Evolutionary conservation across 2,329 filamentous ascomycete genomes (phyloP), one percentile per base, ranked within the genome.

Genomic region (Calonectria henricotiae): DNA sequence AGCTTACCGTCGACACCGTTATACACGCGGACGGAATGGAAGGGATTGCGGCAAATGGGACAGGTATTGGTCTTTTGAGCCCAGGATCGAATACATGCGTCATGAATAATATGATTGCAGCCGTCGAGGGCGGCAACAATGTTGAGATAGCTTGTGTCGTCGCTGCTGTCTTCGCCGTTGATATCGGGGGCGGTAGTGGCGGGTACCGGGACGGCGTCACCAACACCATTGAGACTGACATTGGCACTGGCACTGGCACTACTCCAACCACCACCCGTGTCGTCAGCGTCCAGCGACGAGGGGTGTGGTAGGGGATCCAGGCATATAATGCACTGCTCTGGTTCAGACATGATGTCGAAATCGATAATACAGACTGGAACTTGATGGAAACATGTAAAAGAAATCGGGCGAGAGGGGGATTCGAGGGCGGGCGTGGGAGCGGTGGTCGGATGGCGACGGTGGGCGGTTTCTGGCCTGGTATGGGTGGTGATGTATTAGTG

Each of bases 21-120:
- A 82, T 93, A 93, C 71, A 99, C 91, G 80, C 96, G 91, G 75
- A 99, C 95, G 77, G 92, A 85, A 83, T 98, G 96, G 86, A 99
- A 98, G 73, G 89, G 91, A 78, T 94, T 93, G 76, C 96, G 93
- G 84, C 96, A 99, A 82, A 99, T 98, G 54, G 96, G 96, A 83
- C 96, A 99, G 81, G 95, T 98, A 84, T 98, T 99, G 73, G 96
- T 96, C 82, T 97, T 93, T 83, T 97, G 94, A 54, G 96, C 94
- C 96, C 96, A 99, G 76, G 95, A 94, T 77, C 93, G 93, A 76
- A 99, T 88, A 83, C 96, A 99, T 63, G 93, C 91, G 85, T 99
- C 92, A 85, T 99, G 96, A 76, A 99, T 87, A 76, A 95, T 89
- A 86, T 99, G 97, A 69, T 94, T 93, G 83, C 96, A 99, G 55